Conservation (phyloP, 371 early-diverging fungal genomes). For the Rhizomucor miehei region DNA sequence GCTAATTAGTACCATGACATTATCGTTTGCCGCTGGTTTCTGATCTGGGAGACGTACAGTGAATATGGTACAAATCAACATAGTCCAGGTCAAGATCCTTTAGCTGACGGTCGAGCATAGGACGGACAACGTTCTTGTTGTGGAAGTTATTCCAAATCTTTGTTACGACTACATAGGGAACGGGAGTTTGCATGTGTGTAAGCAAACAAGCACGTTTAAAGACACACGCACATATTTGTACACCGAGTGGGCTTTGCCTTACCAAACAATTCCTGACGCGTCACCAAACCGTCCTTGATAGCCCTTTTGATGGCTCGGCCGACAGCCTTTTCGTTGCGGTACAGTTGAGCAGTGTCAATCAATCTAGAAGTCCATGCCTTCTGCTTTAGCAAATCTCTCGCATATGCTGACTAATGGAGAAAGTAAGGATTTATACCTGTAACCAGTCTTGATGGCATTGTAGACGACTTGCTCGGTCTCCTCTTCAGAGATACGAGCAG, state of each 20-base stretch:
- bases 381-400: neutral
- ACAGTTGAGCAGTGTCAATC: conserved; percentile 42
- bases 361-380: conserved; percentile 9
- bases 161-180: conserved; percentile 64
- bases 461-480: conserved; percentile 44
- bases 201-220: conserved; percentile 14
- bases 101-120: conserved; percentile 44
- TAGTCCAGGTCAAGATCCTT: conserved; percentile 51
- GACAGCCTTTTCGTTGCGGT: conserved; percentile 68
- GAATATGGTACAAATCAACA: conserved; percentile 57
- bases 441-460: conserved; percentile 41
- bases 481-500: conserved; percentile 25
- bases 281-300: conserved; percentile 53
- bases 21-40: neutral
- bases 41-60: conserved; percentile 12
- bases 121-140: conserved; percentile 39
- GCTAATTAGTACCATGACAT: neutral
- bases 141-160: conserved; percentile 70
- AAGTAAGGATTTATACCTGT: conserved; percentile 7
- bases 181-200: too few species aligned
- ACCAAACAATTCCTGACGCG: conserved; percentile 55
- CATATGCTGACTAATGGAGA: neutral
- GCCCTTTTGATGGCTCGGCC: conserved; percentile 56
- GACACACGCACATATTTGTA: neutral
- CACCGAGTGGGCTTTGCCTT: conserved; percentile 3